A percentile compares a stretch with the other conserved stretches of the same genome.
phyloP scores from a whole-genome alignment of 2,329 filamentous ascomycete genomes.

The Alternaria sp. region DNA sequence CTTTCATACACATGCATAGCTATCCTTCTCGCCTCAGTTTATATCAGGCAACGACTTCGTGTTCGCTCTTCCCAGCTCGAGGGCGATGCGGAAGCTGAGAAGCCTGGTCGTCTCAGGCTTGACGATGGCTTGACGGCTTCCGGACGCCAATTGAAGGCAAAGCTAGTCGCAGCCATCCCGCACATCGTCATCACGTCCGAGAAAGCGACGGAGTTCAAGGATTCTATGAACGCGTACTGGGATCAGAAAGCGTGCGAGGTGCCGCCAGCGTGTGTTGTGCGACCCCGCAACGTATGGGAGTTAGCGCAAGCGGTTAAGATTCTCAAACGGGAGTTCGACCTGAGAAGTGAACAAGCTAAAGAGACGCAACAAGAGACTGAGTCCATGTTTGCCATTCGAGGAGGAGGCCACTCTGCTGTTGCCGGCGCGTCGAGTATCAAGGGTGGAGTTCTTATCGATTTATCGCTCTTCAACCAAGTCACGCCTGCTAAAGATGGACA shows the following conservation, averaged over 20 bases:
- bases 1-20: constrained; percentile 12
- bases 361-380: neutral
- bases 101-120: constrained; percentile 8
- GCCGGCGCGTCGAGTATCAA: constrained; percentile 34
- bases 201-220: constrained; percentile 13
- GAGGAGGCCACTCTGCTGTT: constrained; percentile 54
- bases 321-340: constrained; percentile 41
- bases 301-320: constrained; percentile 41
- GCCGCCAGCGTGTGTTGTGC: constrained; percentile 44
- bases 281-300: constrained; percentile 39
- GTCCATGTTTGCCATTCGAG: constrained; percentile 57
- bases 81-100: constrained; percentile 21
- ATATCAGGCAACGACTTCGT: constrained; percentile 21
- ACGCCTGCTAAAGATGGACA: constrained; percentile 8
- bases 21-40: constrained; percentile 9
- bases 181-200: constrained; percentile 22
- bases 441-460: constrained; percentile 31
- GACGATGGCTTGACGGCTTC: constrained; percentile 17
- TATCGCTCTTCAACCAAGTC: constrained; percentile 29
- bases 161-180: constrained; percentile 23
- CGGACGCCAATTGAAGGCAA: constrained; percentile 20
- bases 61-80: constrained; percentile 20
- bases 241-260: constrained; percentile 48
- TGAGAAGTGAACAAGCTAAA: constrained; percentile 21
- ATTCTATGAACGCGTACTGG: constrained; percentile 39